phyloP scores from a whole-genome alignment of 768 basidiomycete genomes.

The Lactarius vividus region DNA sequence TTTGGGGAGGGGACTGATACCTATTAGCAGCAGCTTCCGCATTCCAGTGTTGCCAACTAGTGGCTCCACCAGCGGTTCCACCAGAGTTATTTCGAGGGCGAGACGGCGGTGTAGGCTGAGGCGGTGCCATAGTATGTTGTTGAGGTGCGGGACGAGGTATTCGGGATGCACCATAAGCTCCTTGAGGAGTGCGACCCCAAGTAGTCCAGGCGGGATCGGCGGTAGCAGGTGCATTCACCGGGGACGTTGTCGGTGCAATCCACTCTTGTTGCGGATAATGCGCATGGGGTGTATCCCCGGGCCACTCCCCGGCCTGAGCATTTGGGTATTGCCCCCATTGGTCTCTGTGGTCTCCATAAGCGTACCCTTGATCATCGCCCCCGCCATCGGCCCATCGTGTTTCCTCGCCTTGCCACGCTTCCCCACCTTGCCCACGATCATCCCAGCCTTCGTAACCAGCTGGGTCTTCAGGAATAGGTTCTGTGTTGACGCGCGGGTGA shows the following conservation, averaged over 20 bases:
- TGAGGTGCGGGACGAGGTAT: conserved; percentile 1
- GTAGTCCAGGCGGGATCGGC: conserved; percentile 6
- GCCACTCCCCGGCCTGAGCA: conserved; percentile 3
- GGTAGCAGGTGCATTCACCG: not conserved
- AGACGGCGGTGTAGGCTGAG: not conserved
- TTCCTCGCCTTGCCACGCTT: conserved; percentile 6
- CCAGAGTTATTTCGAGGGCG: conserved; percentile 11
- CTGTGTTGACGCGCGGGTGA: conserved; percentile 8
- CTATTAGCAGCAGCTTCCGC: conserved; percentile 22
- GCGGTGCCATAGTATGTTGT: conserved; percentile 1
- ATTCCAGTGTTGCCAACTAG: conserved; percentile 22
- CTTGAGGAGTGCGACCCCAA: conserved; percentile 11
- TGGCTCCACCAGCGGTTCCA: not conserved
- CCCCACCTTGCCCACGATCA: not conserved
- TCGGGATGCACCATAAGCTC: not conserved
- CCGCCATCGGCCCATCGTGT: not conserved
- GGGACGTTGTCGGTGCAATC: not conserved
- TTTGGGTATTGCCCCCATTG: conserved; percentile 13
- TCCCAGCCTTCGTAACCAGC: conserved; percentile 5
- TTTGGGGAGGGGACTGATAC: not conserved
- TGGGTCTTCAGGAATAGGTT: conserved; percentile 24
- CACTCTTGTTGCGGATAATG: conserved; percentile 20
- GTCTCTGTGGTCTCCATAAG: not conserved
- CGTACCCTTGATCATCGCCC: conserved; percentile 14
- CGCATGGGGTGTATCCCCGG: not conserved